Evolutionary conservation across 495 filamentous ascomycete species (phyloP).

Genomic region (Penicillium robsamsonii): DNA sequence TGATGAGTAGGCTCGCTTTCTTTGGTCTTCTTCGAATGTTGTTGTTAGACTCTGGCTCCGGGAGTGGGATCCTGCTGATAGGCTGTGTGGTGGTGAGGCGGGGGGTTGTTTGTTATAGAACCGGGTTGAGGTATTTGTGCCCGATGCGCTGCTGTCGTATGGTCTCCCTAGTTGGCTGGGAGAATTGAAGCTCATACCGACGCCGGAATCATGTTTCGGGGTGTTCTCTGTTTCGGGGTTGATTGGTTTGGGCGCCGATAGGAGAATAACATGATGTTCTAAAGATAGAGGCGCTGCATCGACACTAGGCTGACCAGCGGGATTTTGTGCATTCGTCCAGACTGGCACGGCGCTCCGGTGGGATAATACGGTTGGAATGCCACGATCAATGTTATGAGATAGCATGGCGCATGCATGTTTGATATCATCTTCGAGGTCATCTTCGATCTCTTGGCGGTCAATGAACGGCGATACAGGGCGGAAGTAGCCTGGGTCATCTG

Average conservation of each 20-base stretch:
- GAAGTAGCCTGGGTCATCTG: conserved; percentile 26
- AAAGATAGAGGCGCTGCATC: background rate
- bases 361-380: conserved; percentile 20
- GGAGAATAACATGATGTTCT: background rate
- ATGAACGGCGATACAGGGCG: conserved; percentile 22
- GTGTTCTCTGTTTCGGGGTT: background rate
- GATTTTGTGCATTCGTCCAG: background rate
- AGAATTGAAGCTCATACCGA: conserved; percentile 11
- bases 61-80: conserved; percentile 5
- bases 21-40: conserved; percentile 6
- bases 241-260: background rate
- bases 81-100: conserved; percentile 8
- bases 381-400: conserved; percentile 28
- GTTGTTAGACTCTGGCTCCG: conserved; percentile 15
- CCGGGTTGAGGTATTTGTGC: conserved; percentile 8
- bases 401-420: conserved; percentile 26
- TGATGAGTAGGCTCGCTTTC: conserved; percentile 16
- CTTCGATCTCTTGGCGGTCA: conserved; percentile 20
- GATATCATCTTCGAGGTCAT: conserved; percentile 25
- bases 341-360: conserved; percentile 7
- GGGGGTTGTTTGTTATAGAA: conserved; percentile 23
- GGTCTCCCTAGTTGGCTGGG: conserved; percentile 1
- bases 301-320: background rate
- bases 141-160: conserved; percentile 5
- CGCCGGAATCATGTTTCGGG: conserved; percentile 8